Conservation (phyloP, 1,139 yeast genomes). For the Geotrichum australiense region DNA sequence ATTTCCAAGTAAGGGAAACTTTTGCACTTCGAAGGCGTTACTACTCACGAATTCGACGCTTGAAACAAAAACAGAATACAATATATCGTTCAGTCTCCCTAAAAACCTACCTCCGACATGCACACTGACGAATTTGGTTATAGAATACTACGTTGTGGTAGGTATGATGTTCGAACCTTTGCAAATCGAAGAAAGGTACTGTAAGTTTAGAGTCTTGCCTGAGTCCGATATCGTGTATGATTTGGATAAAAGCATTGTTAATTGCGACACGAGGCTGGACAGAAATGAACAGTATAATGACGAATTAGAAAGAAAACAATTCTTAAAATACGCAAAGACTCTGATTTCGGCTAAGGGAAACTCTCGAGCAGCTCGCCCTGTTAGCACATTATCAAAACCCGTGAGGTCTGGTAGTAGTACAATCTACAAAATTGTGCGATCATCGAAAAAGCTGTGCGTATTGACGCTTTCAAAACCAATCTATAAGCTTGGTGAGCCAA, state of each 20-base stretch:
- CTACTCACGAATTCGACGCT: neutral
- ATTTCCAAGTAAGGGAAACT: neutral
- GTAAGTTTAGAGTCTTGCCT: slow-evolving; percentile 1
- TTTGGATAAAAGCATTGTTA: neutral
- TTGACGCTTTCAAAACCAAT: slow-evolving; percentile 6
- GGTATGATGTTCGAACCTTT: slow-evolving; percentile 1
- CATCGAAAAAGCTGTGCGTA: neutral
- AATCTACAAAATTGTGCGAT: neutral
- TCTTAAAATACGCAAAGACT: slow-evolving; percentile 4
- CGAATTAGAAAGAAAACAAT: slow-evolving; percentile 1
- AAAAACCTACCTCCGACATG: slow-evolving; percentile 3
- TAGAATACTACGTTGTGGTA: slow-evolving; percentile 3
- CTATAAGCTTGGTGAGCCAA: slow-evolving; percentile 4
- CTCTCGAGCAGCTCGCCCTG: neutral
- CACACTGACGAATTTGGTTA: neutral
- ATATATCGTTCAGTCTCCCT: neutral
- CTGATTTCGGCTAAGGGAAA: slow-evolving; percentile 5
- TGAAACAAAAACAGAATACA: neutral
- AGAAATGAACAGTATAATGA: neutral
- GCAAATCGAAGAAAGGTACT: neutral
- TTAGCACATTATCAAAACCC: neutral
- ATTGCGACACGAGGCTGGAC: no score
- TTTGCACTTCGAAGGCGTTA: slow-evolving; percentile 1
- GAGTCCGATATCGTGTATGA: neutral
- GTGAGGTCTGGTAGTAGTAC: neutral